Conservation (phyloP, 2,329 filamentous ascomycete species). For the Penicillium sp. region DNA sequence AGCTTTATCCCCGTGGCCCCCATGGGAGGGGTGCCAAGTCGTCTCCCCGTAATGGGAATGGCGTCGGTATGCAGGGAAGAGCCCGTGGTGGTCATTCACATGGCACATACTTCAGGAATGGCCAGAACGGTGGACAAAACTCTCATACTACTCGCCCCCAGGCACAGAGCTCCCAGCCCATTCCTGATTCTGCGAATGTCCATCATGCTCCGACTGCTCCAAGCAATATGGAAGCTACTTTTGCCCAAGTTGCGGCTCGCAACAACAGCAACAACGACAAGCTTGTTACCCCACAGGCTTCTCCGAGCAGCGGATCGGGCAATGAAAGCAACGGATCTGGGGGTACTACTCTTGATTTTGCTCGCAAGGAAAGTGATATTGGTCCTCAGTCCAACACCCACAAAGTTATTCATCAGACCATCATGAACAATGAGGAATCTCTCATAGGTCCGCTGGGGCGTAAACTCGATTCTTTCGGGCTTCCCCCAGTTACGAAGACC, state of each 20-base stretch:
- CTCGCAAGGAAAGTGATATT: neutral
- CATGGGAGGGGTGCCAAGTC: neutral
- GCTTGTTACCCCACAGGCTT: neutral
- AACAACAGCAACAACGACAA: no score
- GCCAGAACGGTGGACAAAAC: neutral
- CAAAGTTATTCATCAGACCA: neutral
- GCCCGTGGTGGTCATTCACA: neutral
- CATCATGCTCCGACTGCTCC: neutral
- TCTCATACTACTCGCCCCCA: neutral
- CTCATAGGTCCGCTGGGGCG: no score
- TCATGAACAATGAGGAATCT: neutral
- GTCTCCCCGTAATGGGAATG: constrained; percentile 7
- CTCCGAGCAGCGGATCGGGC: neutral
- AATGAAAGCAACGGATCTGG: neutral
- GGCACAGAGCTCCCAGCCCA: no score
- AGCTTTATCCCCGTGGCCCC: neutral
- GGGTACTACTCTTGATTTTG: neutral
- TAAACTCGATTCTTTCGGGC: neutral
- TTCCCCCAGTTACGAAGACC: neutral
- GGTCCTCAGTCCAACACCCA: neutral
- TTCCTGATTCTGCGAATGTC: no score
- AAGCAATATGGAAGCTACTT: neutral
- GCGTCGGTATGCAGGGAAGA: neutral
- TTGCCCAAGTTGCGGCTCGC: neutral
- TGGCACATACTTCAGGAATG: neutral